A percentile compares a stretch with the other conserved stretches of the same genome.
These are phyloP conservation scores for Primulina huaijiensis DNA, from an alignment of 257 asterid genomes.

Conservation along the genomic window DNA sequence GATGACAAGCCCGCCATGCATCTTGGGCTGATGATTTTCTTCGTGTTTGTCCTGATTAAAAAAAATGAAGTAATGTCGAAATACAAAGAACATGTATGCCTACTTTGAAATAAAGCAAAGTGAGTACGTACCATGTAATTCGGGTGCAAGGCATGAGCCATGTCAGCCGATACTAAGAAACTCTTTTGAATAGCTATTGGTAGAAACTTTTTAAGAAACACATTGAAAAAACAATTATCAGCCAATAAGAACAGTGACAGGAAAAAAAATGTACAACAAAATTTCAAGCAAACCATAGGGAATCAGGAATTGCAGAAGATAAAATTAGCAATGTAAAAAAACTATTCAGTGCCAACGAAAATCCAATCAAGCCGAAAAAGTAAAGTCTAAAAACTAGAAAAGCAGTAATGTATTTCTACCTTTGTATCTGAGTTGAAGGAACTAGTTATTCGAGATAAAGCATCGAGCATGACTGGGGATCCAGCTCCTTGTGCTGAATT, in stretches of 20 bases:
- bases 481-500: slow-evolving; percentile 99
- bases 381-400: background rate
- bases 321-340: background rate
- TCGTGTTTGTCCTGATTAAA: slow-evolving; percentile 84
- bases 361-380: background rate
- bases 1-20: slow-evolving; percentile 90
- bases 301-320: background rate
- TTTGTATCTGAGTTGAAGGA: slow-evolving; percentile 68
- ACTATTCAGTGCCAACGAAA: background rate
- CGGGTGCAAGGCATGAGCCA: slow-evolving; percentile 99
- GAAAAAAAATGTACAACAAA: background rate
- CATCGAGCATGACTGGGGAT: slow-evolving; percentile 83
- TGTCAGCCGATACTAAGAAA: slow-evolving; percentile 92
- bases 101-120: slow-evolving; percentile 8
- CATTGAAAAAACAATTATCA: slow-evolving; percentile 1
- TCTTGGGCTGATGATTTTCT: slow-evolving; percentile 91
- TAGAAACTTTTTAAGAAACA: slow-evolving; percentile 47
- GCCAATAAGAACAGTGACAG: background rate
- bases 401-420: slow-evolving; percentile 35
- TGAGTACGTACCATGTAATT: slow-evolving; percentile 67
- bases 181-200: slow-evolving; percentile 81
- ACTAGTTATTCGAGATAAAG: slow-evolving; percentile 78
- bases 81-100: background rate
- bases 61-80: background rate
- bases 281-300: background rate